Evolutionary conservation across 2,329 filamentous ascomycete species (phyloP).

Genomic region (Cryphonectria naterciae): DNA sequence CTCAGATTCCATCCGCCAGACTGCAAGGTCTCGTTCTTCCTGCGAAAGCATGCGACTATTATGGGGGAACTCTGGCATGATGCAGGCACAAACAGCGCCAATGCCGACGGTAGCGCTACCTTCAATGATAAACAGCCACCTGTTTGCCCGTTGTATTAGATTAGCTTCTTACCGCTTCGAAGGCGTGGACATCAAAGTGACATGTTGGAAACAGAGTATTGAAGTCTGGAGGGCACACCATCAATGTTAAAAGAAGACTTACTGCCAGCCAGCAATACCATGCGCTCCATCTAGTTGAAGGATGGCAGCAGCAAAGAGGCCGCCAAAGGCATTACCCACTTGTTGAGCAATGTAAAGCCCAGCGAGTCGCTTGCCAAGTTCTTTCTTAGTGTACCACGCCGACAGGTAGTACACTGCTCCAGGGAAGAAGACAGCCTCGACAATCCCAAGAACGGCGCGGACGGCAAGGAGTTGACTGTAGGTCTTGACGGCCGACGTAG

Average conservation of each 20-base stretch:
- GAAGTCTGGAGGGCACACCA: neutral
- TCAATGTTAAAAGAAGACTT: neutral
- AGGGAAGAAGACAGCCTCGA: conserved; percentile 42
- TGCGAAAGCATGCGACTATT: conserved; percentile 42
- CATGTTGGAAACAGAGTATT: neutral
- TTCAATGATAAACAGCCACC: conserved; percentile 53
- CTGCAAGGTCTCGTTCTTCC: conserved; percentile 38
- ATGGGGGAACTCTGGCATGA: conserved; percentile 46
- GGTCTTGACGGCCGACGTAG: conserved; percentile 41
- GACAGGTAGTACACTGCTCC: conserved; percentile 47
- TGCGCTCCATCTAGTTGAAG: conserved; percentile 49
- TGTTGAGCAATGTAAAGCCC: conserved; percentile 42
- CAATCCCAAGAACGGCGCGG: conserved; percentile 42
- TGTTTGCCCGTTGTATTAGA: neutral
- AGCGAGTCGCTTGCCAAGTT: conserved; percentile 43
- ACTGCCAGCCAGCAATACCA: conserved; percentile 55
- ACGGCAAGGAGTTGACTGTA: conserved; percentile 41
- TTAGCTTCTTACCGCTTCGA: neutral
- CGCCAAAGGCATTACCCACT: conserved; percentile 52
- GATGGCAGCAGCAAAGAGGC: conserved; percentile 53
- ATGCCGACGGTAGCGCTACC: conserved; percentile 48
- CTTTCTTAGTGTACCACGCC: conserved; percentile 46
- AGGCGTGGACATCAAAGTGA: neutral
- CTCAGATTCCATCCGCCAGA: conserved; percentile 41
- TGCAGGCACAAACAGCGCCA: conserved; percentile 38